Evolutionary conservation across 176 grass and related monocot species (phyloP), one percentile per base, ranked within the genome.

Genomic region (Elaeis guineensis): DNA sequence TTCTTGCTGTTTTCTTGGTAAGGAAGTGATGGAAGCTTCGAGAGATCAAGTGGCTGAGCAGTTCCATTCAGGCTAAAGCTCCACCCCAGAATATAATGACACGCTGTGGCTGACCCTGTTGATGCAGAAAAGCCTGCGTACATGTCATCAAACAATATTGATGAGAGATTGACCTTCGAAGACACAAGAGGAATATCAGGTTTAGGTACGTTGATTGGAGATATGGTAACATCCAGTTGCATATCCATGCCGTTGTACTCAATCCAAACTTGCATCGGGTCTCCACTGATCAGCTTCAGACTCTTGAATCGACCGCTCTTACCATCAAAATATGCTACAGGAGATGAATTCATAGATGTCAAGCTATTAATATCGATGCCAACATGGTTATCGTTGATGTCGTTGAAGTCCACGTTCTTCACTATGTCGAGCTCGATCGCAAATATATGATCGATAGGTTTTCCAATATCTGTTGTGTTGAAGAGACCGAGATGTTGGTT

Each of bases 371-470:
- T 72, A 26, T 90, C 82, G 8, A 90, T 49, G 24, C 83, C 87
- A 39, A 90, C 79, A 51, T 90, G 87, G 66, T 90, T 86, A 12
- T 77, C 21, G 35, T 90, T 15, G 68, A 68, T 56, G 72, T 90
- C 87, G 0, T 0, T 0, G 69, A 83, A 83, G 79, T 86, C 79
- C 3, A 4, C 35, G 53, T 69, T 75, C 73, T 24, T 0, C 7
- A 52, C 83, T 4, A 83, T 90, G 70, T 90, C 87, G 59, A 90
- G 50, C 72, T 90, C 87, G 29, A 90, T 79, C 59, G 87, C 87
- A 25, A 83, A 57, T 58, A 90, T 39, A 19, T 63, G n/a, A 50
- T 67, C 82, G 14, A 0, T 55, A 1, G 5, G 16, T 4, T 55
- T 30, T 3, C 55, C 69, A 69, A 69, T 55, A 59, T 83, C 23